Percentiles rank a stretch among this genome's conserved stretches.
Conservation (phyloP, 2,329 filamentous ascomycete genomes). For the Incumbomyces lentus region DNA sequence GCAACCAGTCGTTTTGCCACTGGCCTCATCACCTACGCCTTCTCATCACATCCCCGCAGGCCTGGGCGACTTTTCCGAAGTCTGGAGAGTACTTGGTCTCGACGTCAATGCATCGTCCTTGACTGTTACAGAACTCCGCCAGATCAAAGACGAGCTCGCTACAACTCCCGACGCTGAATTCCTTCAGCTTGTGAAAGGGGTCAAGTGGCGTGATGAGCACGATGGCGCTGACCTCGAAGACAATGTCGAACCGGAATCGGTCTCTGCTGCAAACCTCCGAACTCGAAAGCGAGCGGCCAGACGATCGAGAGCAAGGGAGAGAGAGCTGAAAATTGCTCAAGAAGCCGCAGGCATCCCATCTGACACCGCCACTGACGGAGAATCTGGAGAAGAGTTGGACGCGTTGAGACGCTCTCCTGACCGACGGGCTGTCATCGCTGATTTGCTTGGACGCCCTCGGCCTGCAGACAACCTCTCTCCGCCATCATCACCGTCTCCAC, state of each 20-base stretch:
- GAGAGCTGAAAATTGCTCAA: conserved; percentile 7
- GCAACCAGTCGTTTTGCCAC: background rate
- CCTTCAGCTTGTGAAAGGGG: conserved; percentile 19
- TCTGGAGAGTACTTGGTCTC: background rate
- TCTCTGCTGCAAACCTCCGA: conserved; percentile 14
- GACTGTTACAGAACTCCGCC: background rate
- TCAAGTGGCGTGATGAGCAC: conserved; percentile 26
- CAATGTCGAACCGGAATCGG: conserved; percentile 16
- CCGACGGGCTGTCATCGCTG: conserved; percentile 22
- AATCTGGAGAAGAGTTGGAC: conserved; percentile 22
- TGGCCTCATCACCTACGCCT: background rate
- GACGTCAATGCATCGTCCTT: background rate
- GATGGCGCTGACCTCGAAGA: conserved; percentile 24
- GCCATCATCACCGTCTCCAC: conserved; percentile 20
- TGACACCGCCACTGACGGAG: conserved; percentile 20
- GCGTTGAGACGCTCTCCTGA: conserved; percentile 17
- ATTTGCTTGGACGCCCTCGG: conserved; percentile 18
- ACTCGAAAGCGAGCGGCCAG: conserved; percentile 19
- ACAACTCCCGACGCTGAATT: conserved; percentile 7
- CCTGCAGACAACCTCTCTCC: conserved; percentile 14
- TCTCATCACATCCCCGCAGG: background rate
- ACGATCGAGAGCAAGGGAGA: conserved; percentile 21
- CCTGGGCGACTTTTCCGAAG: conserved; percentile 4
- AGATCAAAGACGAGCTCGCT: background rate
- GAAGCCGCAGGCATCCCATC: background rate